Base-by-base conservation (phyloP, 305 asterid genomes). In the Rubia tinctorum region DNA sequence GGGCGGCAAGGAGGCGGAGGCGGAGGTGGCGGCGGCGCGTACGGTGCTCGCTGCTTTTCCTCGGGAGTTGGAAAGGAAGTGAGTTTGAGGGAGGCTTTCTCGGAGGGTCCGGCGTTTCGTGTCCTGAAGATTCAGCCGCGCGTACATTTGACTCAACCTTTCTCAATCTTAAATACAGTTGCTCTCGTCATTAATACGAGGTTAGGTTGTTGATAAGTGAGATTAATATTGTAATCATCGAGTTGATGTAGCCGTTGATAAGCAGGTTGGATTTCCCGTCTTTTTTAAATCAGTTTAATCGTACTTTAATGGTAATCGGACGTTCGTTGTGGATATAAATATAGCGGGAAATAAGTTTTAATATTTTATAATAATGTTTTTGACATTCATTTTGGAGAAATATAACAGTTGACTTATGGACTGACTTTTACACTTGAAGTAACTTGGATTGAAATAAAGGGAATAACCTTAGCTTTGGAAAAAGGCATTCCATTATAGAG, bases 31-130 rank as follows among this genome's bases (percentile, higher is more conserved):
- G 34, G 34, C 34, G 34, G 34, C 34, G 34, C 34, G 34, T 30
- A 30, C 34, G 82, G 80, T 76, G 70, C 67, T 77, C 75, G 69
- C 67, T 71, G 72, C 74, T 45, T 44, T 73, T 58, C 72, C 71
- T 87, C 76, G 92, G 86, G 88, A 83, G 87, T 84, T 79, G 77
- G 75, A 74, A 72, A 74, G 77, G 80, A 25, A 86, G 87, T 79
- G 92, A 86, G 37, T 76, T 80, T 79, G 81, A 80, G 77, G 67
- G 79, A 81, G 80, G 75, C 76, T 76, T 79, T 78, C 70, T 71
- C 81, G 83, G 80, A 78, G 87, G 76, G 75, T 81, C 83, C 80
- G 74, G 73, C 80, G 75, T 68, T 71, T 69, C 72, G 27, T 80
- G 82, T 80, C 83, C 77, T 58, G 61, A 72, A 51, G 64, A 20